phyloP scores from a whole-genome alignment of 1,139 yeast species.

The Pichia sp. region DNA sequence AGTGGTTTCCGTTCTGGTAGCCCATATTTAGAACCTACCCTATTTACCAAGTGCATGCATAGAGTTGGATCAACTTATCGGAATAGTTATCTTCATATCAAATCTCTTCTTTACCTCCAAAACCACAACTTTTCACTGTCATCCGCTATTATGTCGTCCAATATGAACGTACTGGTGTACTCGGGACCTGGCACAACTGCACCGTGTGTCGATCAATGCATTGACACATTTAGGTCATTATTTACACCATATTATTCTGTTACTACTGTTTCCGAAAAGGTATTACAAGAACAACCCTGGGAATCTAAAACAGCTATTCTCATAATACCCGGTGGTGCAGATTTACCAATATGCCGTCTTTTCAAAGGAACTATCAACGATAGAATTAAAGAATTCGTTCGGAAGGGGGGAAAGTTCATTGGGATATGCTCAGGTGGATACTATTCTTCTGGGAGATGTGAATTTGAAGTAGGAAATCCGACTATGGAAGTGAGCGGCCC shows the following conservation, averaged over 20 bases:
- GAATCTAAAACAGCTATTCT: constrained; percentile 64
- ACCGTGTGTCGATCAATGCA: constrained; percentile 77
- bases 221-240: constrained; percentile 64
- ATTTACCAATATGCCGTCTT: constrained; percentile 64
- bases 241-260: constrained; percentile 92
- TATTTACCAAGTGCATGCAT: too few relatives aligned
- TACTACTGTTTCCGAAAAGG: constrained; percentile 54
- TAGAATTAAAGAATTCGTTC: constrained; percentile 56
- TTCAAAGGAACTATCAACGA: constrained; percentile 66
- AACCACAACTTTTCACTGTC: too few relatives aligned
- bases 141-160: too few relatives aligned
- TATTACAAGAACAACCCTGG: constrained; percentile 84
- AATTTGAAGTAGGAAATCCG: constrained; percentile 72
- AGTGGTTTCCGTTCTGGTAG: too few relatives aligned
- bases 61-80: too few relatives aligned
- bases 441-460: constrained; percentile 67
- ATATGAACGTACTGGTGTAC: constrained; percentile 76
- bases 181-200: constrained; percentile 80
- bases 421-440: constrained; percentile 99
- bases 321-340: constrained; percentile 97
- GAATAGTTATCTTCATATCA: too few relatives aligned
- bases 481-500: constrained; percentile 75
- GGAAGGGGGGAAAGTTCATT: constrained; percentile 70
- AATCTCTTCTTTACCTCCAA: too few relatives aligned
- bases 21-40: too few relatives aligned